Evolutionary conservation across 208 protist genomes (phyloP), one percentile per base, ranked within the genome.

Genomic region (Porcisia deanei): DNA sequence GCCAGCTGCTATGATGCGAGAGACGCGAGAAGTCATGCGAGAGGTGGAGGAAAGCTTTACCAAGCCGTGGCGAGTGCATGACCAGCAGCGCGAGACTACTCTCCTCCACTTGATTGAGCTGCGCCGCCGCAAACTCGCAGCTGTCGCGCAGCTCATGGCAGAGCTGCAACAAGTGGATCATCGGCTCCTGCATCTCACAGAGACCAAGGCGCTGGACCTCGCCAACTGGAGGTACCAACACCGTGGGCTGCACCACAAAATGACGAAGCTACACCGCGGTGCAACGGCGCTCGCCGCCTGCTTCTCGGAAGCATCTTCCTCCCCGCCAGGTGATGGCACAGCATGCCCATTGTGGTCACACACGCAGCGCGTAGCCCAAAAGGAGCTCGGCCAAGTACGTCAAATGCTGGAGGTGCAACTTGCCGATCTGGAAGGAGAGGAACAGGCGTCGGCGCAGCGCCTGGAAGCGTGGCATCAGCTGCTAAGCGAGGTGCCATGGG

Each of bases 211-310:
- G 16, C 58, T 88, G 1, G 83, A 85, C n/a, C 22, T 82, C 4
- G 86, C 87, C 69, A 88, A 94, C 74, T 94, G 86, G 87, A 80
- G 77, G 45, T 84, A 88, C 37, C 82, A 87, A 71, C 82, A 84
- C 34, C 74, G 67, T 4, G 60, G 47, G 8, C 71, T 83, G 60
- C 72, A 71, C 3, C 66, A 64, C 22, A 65, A 79, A 37, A 43
- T 83, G 41, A 75, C 66, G 57, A 71, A 73, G 67, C 63, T 79
- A 57, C 39, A 54, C 59, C 59, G 70, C 6, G 85, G 85, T 18
- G 68, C 73, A 5, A 67, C 60, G 30, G 74, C 71, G 5, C 75
- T 85, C 0, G 18, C 49, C 18, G 57, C 70, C 18, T 78, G 59
- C 60, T 80, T 58, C 14, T 34, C 54, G 20, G 34, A 47, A 16